Conservation (phyloP, 108 stramenopile species). For the Cyclostephanos invisitatus region DNA sequence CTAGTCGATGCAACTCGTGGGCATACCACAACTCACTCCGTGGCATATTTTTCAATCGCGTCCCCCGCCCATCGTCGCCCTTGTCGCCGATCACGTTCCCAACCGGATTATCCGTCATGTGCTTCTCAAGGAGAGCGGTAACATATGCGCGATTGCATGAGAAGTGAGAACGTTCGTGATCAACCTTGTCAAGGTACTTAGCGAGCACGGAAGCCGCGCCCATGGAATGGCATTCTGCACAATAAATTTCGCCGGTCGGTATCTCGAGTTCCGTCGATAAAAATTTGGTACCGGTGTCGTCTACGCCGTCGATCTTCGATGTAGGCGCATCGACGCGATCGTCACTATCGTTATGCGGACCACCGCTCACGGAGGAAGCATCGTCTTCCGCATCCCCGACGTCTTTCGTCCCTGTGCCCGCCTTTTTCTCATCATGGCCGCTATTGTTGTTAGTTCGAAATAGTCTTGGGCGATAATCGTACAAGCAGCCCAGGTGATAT, state of each 20-base stretch:
- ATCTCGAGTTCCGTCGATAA: conserved; percentile 10
- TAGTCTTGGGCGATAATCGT: conserved; percentile 21
- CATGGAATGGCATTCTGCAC: conserved; percentile 50
- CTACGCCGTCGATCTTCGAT: background rate
- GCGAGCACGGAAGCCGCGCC: conserved; percentile 54
- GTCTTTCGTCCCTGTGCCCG: background rate
- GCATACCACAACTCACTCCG: conserved; percentile 49
- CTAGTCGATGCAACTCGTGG: conserved; percentile 33
- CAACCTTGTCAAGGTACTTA: conserved; percentile 56
- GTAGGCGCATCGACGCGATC: conserved; percentile 2
- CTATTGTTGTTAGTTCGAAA: conserved; percentile 1
- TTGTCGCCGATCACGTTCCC: conserved; percentile 19
- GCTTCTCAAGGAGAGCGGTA: conserved; percentile 38
- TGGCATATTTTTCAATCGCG: conserved; percentile 30
- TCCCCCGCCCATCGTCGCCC: conserved; percentile 5
- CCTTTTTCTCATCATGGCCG: background rate
- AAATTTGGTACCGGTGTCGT: background rate
- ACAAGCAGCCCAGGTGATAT: conserved; percentile 66
- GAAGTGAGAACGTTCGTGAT: conserved; percentile 32
- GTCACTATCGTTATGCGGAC: background rate
- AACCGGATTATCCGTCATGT: conserved; percentile 43
- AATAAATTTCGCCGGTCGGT: conserved; percentile 63
- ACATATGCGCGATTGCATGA: conserved; percentile 46
- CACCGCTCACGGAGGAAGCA: background rate
- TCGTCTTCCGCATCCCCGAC: background rate